A percentile compares a stretch with the other conserved stretches of the same genome.
phyloP scores from a whole-genome alignment of 73 alveolate species.

The Symbiodinium natans region DNA sequence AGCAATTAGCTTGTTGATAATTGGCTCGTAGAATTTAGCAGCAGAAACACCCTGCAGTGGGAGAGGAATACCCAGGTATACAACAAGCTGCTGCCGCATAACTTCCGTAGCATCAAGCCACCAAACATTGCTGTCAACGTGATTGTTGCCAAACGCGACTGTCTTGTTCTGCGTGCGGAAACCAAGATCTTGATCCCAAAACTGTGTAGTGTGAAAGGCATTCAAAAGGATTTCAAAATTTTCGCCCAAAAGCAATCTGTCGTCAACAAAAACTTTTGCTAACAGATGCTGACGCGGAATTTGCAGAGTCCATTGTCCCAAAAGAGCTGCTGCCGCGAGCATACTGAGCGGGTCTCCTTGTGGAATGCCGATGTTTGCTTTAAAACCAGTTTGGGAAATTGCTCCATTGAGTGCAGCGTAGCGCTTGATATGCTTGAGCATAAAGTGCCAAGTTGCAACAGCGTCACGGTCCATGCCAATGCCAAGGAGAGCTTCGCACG shows the following conservation, averaged over 20 bases:
- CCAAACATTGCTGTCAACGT: neutral
- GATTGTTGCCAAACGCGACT: neutral
- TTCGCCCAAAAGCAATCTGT: neutral
- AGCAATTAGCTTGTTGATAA: too few species aligned
- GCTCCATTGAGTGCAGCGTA: neutral
- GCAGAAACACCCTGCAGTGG: neutral
- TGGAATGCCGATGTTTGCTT: neutral
- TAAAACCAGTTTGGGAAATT: too few species aligned
- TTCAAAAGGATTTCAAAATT: neutral
- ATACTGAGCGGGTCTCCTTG: neutral
- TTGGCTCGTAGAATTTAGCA: neutral
- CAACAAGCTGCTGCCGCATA: neutral
- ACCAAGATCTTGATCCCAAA: neutral
- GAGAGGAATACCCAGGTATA: neutral
- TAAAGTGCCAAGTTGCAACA: neutral
- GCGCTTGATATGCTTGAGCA: neutral
- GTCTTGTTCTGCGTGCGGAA: neutral
- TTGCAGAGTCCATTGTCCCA: neutral
- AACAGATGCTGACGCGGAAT: neutral
- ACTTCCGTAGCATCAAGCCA: neutral
- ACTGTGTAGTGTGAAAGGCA: neutral
- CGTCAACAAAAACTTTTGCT: neutral
- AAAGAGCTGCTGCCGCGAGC: neutral
- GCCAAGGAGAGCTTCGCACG: neutral
- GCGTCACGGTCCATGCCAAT: neutral